These are phyloP conservation scores for Russula earlei DNA, from an alignment of 768 basidiomycete species.

Conservation along the genomic window DNA sequence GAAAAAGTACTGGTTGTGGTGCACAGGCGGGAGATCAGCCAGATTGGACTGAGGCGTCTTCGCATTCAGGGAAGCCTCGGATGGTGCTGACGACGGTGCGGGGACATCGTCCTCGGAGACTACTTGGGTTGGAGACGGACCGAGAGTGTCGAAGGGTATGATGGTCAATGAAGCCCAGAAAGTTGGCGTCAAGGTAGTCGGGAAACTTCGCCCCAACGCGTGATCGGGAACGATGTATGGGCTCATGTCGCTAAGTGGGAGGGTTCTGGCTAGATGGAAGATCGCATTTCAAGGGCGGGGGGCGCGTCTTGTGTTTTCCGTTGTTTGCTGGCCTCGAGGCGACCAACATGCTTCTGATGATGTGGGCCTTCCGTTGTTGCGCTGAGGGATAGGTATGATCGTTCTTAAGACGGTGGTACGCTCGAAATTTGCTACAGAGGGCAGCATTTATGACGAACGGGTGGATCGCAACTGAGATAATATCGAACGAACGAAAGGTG, in stretches of 20 bases:
- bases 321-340: too few species aligned
- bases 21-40: not conserved
- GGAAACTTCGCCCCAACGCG: not conserved
- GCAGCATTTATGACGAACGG: too few species aligned
- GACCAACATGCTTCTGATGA: too few species aligned
- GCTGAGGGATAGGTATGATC: too few species aligned
- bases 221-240: not conserved
- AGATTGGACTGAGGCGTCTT: not conserved
- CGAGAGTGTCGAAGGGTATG: constrained; percentile 1
- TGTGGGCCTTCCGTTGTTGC: too few species aligned
- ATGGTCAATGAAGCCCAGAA: not conserved
- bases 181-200: not conserved
- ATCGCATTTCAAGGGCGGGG: too few species aligned
- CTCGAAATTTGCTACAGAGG: too few species aligned
- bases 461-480: too few species aligned
- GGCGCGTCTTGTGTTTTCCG: not conserved
- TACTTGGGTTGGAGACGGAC: not conserved
- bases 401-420: too few species aligned
- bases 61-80: not conserved
- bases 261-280: not conserved
- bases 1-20: constrained; percentile 3
- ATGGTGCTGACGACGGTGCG: not conserved
- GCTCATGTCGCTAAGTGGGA: not conserved
- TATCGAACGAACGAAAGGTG: too few species aligned
- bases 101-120: not conserved